phyloP scores from a whole-genome alignment of 2,329 filamentous ascomycete genomes.

The Cladosporium sp. region DNA sequence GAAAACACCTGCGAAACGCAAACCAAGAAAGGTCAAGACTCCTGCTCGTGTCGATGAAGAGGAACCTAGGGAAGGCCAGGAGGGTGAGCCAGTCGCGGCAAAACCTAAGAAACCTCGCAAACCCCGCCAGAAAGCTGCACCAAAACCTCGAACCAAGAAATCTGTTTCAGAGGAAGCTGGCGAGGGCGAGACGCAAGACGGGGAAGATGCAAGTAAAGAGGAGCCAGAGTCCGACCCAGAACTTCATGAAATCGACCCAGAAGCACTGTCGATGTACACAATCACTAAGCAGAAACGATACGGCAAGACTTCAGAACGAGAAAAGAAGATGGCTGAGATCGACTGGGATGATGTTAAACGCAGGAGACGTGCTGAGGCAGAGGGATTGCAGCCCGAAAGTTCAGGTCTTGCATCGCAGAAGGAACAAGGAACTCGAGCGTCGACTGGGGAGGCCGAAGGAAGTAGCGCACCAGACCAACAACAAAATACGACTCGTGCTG shows the following conservation, averaged over 20 bases:
- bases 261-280: conserved; percentile 67
- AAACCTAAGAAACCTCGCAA: conserved; percentile 9
- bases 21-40: conserved; percentile 3
- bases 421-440: conserved; percentile 5
- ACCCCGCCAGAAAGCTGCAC: not conserved
- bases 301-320: conserved; percentile 70
- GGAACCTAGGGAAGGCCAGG: not conserved
- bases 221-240: conserved; percentile 29
- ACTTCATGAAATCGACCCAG: conserved; percentile 54
- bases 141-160: conserved; percentile 1
- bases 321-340: conserved; percentile 67
- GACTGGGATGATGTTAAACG: conserved; percentile 51
- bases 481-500: conserved; percentile 7
- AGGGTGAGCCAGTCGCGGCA: not conserved
- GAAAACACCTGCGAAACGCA: conserved; percentile 2
- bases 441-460: conserved; percentile 10
- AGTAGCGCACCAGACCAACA: conserved; percentile 5
- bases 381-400: conserved; percentile 19
- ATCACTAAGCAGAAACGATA: conserved; percentile 56
- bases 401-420: conserved; percentile 6
- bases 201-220: conserved; percentile 13
- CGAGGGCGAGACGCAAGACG: not conserved
- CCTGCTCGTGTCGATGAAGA: conserved; percentile 2
- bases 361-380: conserved; percentile 36
- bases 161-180: not conserved